phyloP scores from a whole-genome alignment of 805 yeast species.

The Kazachstania africana region DNA sequence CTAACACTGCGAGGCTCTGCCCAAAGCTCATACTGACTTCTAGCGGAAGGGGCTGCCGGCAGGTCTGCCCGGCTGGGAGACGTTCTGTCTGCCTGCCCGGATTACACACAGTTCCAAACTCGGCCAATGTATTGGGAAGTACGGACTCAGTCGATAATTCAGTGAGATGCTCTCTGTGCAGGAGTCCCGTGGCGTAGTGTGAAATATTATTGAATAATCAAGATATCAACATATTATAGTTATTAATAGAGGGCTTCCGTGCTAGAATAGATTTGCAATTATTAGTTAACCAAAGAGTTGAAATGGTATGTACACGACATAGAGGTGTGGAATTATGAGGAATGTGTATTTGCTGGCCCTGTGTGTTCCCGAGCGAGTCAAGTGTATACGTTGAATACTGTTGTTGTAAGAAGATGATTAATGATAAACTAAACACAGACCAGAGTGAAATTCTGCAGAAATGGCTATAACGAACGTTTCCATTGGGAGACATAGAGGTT shows the following conservation, averaged over 20 bases:
- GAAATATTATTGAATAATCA: not conserved
- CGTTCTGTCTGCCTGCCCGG: not conserved
- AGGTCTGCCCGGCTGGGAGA: not conserved
- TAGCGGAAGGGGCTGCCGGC: not conserved
- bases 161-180: not conserved
- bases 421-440: no score
- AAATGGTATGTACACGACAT: conserved; percentile 8
- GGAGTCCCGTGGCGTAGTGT: no score
- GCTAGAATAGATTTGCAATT: not conserved
- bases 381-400: no score
- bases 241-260: not conserved
- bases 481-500: no score
- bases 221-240: not conserved
- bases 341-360: no score
- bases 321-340: no score
- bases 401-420: no score
- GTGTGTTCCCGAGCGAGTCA: no score
- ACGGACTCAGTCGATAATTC: not conserved
- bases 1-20: not conserved
- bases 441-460: no score
- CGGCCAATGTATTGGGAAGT: not conserved
- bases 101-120: not conserved
- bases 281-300: conserved; percentile 3
- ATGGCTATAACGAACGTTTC: no score
- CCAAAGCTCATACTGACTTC: not conserved